A percentile compares a stretch with the other conserved stretches of the same genome.
These are phyloP conservation scores for Cantharellus anzutake DNA, from an alignment of 768 basidiomycete species.

Conservation along the genomic window DNA sequence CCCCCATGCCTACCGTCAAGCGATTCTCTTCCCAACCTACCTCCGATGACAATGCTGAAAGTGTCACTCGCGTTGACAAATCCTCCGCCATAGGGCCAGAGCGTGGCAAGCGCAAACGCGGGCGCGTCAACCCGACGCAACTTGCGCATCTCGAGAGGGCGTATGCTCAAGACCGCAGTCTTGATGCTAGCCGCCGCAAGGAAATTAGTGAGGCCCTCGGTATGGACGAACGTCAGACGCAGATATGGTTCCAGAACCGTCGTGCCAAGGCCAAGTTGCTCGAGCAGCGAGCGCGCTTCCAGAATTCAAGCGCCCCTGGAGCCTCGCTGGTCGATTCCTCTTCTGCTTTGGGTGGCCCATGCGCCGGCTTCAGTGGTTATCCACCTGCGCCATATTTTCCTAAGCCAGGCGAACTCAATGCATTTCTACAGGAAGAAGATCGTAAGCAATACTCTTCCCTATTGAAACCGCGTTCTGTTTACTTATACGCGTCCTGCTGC, in stretches of 20 bases:
- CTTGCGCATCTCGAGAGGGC: conserved; percentile 51
- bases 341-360: conserved; percentile 21
- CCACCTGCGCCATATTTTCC: conserved; percentile 1
- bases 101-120: conserved; percentile 39
- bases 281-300: conserved; percentile 16
- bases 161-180: conserved; percentile 50
- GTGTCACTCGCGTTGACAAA: background rate
- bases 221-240: conserved; percentile 74
- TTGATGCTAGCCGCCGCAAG: conserved; percentile 46
- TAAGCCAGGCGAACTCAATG: conserved; percentile 20
- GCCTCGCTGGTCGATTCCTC: background rate
- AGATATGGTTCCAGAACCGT: conserved; percentile 81
- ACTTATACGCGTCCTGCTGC: background rate
- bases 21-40: background rate
- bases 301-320: background rate
- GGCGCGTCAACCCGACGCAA: conserved; percentile 63
- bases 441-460: conserved; percentile 28
- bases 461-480: background rate
- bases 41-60: background rate
- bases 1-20: background rate
- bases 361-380: conserved; percentile 25
- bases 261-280: conserved; percentile 68
- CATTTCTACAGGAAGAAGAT: conserved; percentile 52
- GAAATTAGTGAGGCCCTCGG: conserved; percentile 58
- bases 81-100: too few relatives aligned